Percentiles rank a stretch among this genome's conserved stretches.
Conservation (phyloP, 2,329 filamentous ascomycete genomes). For the Cadophora sp. region DNA sequence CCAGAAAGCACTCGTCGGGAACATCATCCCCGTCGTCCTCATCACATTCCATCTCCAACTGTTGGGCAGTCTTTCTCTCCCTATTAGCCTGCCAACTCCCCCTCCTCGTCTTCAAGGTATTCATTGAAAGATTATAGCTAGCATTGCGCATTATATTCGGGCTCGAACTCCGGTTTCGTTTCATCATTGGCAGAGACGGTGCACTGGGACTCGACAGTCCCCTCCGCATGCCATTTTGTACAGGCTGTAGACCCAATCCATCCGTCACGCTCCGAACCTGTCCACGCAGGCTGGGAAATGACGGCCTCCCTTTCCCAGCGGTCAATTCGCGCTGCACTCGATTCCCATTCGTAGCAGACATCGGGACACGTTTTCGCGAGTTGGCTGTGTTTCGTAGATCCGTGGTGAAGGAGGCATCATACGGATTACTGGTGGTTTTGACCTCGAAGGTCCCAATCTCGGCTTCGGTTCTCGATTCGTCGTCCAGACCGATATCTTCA, state of each 20-base stretch:
- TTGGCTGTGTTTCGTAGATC: constrained; percentile 39
- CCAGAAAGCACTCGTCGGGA: constrained; percentile 78
- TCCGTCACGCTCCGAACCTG: constrained; percentile 41
- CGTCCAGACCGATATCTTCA: constrained; percentile 89
- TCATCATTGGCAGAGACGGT: constrained; percentile 35
- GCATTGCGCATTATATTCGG: constrained; percentile 35
- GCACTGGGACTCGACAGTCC: constrained; percentile 39
- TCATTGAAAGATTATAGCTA: constrained; percentile 36
- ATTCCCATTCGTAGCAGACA: constrained; percentile 37
- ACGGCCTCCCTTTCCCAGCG: constrained; percentile 32
- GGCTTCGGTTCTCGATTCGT: constrained; percentile 56
- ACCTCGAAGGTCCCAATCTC: constrained; percentile 42
- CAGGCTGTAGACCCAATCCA: constrained; percentile 42
- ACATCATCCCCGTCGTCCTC: constrained; percentile 80
- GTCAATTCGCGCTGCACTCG: constrained; percentile 43
- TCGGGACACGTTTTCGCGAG: constrained; percentile 37
- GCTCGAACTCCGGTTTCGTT: constrained; percentile 43
- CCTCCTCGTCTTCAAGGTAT: constrained; percentile 36
- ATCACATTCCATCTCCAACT: constrained; percentile 79
- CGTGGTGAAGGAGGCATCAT: constrained; percentile 37
- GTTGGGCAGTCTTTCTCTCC: constrained; percentile 70
- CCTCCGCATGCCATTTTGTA: constrained; percentile 34
- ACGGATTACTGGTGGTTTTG: constrained; percentile 41
- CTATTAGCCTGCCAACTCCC: constrained; percentile 73
- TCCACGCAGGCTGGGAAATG: constrained; percentile 38